These are phyloP conservation scores for Cladosporium oxysporum DNA, from an alignment of 2,329 filamentous ascomycete genomes.

Conservation along the genomic window DNA sequence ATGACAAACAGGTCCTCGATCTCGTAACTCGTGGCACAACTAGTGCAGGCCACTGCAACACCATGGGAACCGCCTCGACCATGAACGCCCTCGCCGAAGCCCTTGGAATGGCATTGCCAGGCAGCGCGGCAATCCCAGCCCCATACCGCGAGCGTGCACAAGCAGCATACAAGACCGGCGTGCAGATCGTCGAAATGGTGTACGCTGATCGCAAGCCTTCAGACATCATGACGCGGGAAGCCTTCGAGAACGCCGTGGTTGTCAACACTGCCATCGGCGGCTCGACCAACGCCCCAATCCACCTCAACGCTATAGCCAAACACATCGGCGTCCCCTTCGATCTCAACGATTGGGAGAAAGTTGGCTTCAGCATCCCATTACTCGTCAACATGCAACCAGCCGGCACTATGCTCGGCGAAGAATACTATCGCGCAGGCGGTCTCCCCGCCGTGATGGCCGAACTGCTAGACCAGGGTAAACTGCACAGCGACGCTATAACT, in stretches of 20 bases:
- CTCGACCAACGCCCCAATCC: constrained; percentile 59
- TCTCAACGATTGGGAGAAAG: constrained; percentile 56
- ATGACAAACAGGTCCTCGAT: constrained; percentile 31
- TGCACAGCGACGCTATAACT: constrained; percentile 48
- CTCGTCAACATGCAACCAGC: constrained; percentile 59
- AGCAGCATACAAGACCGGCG: constrained; percentile 34
- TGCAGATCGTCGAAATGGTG: constrained; percentile 37
- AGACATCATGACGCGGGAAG: constrained; percentile 57
- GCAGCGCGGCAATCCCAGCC: constrained; percentile 33
- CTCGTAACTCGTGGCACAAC: constrained; percentile 34
- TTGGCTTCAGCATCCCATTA: constrained; percentile 54
- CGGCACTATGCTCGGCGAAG: constrained; percentile 55
- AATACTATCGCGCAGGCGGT: constrained; percentile 57
- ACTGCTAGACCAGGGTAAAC: constrained; percentile 50
- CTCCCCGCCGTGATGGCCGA: constrained; percentile 57
- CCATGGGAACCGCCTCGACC: constrained; percentile 37
- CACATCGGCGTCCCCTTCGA: constrained; percentile 55
- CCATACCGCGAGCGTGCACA: constrained; percentile 35
- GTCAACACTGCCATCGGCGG: constrained; percentile 59
- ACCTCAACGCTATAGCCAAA: constrained; percentile 57
- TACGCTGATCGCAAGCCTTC: constrained; percentile 43
- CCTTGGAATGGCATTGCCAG: constrained; percentile 35
- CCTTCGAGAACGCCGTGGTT: constrained; percentile 59
- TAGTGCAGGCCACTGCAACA: constrained; percentile 36
- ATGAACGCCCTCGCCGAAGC: constrained; percentile 38